A percentile compares a stretch with the other conserved stretches of the same genome.
These are phyloP conservation scores for Cordyceps cateniannulata DNA, from an alignment of 2,329 filamentous ascomycete genomes.

Conservation along the genomic window DNA sequence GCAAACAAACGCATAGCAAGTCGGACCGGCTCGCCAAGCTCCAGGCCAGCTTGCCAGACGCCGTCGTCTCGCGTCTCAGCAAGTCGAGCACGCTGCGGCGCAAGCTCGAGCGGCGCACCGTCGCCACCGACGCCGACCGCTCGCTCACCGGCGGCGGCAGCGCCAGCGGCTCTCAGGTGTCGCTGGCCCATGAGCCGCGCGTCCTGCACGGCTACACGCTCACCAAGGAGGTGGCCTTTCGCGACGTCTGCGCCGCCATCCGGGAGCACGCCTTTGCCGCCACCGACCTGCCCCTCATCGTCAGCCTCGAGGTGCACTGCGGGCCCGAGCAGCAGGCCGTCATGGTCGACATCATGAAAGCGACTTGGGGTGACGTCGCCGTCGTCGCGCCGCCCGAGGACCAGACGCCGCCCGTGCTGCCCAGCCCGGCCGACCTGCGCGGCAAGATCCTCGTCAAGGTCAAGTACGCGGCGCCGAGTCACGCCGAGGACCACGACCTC, in stretches of 20 bases:
- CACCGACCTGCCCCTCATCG: conserved; percentile 78
- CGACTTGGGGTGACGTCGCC: conserved; percentile 65
- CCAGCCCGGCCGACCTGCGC: conserved; percentile 62
- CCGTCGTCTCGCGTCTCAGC: conserved; percentile 38
- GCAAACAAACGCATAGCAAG: conserved; percentile 47
- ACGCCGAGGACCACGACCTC: conserved; percentile 18
- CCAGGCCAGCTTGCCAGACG: conserved; percentile 47
- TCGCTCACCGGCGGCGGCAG: not conserved
- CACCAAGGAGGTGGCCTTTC: conserved; percentile 81
- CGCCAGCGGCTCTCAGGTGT: conserved; percentile 13
- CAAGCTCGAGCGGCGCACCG: conserved; percentile 29
- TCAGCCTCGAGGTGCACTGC: conserved; percentile 91
- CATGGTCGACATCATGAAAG: conserved; percentile 89
- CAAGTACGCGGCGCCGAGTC: conserved; percentile 53
- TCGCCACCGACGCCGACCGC: conserved; percentile 18
- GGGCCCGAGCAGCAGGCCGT: conserved; percentile 71
- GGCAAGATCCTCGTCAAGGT: conserved; percentile 82
- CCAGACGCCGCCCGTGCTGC: conserved; percentile 45
- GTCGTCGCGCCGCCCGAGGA: conserved; percentile 51
- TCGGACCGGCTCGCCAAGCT: conserved; percentile 60
- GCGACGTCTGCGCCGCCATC: conserved; percentile 77
- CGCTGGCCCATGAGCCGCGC: conserved; percentile 55
- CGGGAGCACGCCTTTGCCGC: conserved; percentile 69
- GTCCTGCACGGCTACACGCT: conserved; percentile 87
- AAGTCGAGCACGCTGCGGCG: conserved; percentile 42